These are phyloP conservation scores for Seiridium cupressi DNA, from an alignment of 2,329 filamentous ascomycete species.

Conservation along the genomic window DNA sequence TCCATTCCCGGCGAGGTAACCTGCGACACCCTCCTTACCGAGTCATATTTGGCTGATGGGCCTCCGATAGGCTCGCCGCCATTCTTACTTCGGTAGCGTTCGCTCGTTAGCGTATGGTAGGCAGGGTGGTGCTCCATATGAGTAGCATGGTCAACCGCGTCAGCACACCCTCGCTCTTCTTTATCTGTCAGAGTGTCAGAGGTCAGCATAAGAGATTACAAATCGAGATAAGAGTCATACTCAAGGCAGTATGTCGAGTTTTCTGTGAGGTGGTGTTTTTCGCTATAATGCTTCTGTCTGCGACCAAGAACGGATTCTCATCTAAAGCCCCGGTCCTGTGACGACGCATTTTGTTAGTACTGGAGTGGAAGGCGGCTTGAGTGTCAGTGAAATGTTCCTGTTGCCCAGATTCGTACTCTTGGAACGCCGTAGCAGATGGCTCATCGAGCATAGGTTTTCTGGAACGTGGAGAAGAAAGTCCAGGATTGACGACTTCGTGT, in stretches of 20 bases:
- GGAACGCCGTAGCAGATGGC: background rate
- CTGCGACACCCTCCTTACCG: too few species aligned
- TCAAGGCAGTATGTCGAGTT: background rate
- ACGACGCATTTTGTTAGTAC: background rate
- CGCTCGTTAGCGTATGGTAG: background rate
- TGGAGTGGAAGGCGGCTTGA: too few species aligned
- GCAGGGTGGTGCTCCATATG: too few species aligned
- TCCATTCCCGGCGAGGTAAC: too few species aligned
- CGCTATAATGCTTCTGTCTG: conserved; percentile 14
- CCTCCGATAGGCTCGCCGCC: too few species aligned
- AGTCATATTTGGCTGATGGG: too few species aligned
- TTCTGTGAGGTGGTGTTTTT: background rate
- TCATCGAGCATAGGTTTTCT: background rate
- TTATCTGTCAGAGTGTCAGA: too few species aligned
- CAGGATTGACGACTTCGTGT: background rate
- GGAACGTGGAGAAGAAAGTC: background rate
- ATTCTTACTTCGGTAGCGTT: background rate
- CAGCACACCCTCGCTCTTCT: too few species aligned
- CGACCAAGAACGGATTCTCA: conserved; percentile 21
- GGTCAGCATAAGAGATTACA: too few species aligned
- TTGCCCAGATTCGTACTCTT: background rate
- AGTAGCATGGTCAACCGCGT: too few species aligned
- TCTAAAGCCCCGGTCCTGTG: conserved; percentile 6
- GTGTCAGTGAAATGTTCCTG: too few species aligned
- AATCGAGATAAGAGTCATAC: background rate